These are phyloP conservation scores for Pythium brachiatum DNA, from an alignment of 352 stramenopile species.

Conservation along the genomic window DNA sequence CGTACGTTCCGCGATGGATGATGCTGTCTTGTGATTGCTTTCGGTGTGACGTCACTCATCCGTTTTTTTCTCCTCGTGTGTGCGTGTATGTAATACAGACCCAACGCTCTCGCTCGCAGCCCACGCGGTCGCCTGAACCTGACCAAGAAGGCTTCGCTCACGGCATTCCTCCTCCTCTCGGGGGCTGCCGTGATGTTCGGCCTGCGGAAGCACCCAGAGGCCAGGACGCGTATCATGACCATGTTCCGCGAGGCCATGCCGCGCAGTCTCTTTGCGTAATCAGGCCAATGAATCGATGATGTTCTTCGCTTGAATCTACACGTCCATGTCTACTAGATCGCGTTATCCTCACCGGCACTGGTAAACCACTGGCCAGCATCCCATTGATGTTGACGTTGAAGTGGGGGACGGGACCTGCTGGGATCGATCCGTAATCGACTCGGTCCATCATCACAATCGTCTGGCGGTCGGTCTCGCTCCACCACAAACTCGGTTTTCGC, in stretches of 20 bases:
- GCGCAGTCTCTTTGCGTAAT: conserved; percentile 16
- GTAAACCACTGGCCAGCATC: neutral
- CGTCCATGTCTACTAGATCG: neutral
- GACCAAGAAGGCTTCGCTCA: conserved; percentile 3
- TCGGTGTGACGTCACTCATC: neutral
- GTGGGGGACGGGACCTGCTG: neutral
- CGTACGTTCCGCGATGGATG: conserved; percentile 19
- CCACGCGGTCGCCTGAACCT: neutral
- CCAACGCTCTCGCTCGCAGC: conserved; percentile 11
- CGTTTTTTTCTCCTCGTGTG: neutral
- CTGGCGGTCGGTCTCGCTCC: neutral
- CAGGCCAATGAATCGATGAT: neutral
- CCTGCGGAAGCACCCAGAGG: conserved; percentile 14
- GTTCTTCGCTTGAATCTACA: neutral
- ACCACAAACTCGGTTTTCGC: neutral
- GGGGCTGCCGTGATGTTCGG: conserved; percentile 2
- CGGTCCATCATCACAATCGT: neutral
- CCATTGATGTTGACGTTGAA: conserved; percentile 13
- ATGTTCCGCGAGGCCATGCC: conserved; percentile 14
- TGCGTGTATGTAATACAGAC: conserved; percentile 1
- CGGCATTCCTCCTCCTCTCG: neutral
- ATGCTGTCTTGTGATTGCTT: neutral
- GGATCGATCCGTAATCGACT: neutral
- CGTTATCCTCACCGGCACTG: neutral
- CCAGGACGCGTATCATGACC: neutral